A percentile compares a stretch with the other conserved stretches of the same genome.
These are phyloP conservation scores for Coemansia sp. DNA, from an alignment of 192 early-diverging fungal genomes.

Conservation along the genomic window DNA sequence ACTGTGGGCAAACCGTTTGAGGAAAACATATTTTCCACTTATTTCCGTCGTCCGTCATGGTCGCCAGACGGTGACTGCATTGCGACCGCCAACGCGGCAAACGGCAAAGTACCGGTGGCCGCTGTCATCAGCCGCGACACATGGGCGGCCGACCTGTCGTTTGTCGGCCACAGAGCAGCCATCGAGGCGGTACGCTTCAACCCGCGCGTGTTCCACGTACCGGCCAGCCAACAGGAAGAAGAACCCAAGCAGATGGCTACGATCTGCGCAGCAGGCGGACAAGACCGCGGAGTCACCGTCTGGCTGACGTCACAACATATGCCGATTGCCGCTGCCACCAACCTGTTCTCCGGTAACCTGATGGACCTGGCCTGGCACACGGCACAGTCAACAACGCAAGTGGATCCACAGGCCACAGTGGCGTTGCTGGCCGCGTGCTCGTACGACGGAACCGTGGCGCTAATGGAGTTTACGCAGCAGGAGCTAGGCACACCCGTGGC, in stretches of 20 bases:
- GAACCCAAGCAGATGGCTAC: conserved; percentile 14
- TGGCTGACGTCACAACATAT: conserved; percentile 81
- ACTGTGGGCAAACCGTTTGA: conserved; percentile 73
- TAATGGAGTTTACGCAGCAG: conserved; percentile 67
- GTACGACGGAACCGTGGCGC: conserved; percentile 84
- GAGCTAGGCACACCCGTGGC: conserved; percentile 71
- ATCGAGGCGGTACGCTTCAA: conserved; percentile 92
- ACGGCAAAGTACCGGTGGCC: conserved; percentile 73
- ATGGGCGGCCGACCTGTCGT: conserved; percentile 76
- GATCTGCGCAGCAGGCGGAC: conserved; percentile 86
- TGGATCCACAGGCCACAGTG: conserved; percentile 10
- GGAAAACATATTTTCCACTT: conserved; percentile 81
- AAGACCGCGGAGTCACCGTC: conserved; percentile 83
- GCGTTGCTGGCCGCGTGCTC: conserved; percentile 81
- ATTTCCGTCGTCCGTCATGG: conserved; percentile 92
- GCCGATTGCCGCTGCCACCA: conserved; percentile 69
- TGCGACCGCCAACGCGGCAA: conserved; percentile 88
- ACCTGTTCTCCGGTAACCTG: conserved; percentile 81
- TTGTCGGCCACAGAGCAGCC: conserved; percentile 87
- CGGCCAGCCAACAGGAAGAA: background rate
- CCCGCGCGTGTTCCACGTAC: conserved; percentile 71
- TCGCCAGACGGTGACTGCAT: conserved; percentile 95
- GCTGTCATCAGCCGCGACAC: conserved; percentile 76
- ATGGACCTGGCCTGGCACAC: conserved; percentile 88
- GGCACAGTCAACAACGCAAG: conserved; percentile 55